Base-by-base conservation (phyloP, 1,284 basidiomycete species). In the Neonothopanus nambi region DNA sequence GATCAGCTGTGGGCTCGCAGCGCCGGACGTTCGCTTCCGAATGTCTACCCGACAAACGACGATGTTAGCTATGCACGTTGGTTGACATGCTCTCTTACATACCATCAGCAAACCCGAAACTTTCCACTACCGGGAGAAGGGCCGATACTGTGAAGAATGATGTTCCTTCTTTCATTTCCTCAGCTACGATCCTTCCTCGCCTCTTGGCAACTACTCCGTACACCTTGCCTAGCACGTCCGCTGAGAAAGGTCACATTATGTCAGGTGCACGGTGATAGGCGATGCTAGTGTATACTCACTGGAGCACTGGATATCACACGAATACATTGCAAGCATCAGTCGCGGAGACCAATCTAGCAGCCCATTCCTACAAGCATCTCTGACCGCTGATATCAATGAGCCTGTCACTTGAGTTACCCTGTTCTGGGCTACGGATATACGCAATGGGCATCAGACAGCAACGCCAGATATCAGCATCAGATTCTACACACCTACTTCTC, bases 81-180 rank as follows among this genome's bases (percentile, higher is more conserved):
- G 44, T 9, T 33, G 50, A 20, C 21, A 18, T 37, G 38, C 43
- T 12, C 20, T 35, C 15, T 11, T 23, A 48, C 70, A 37, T 60
- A 93, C 94, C 95, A 70, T 97, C 94, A 20, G 95, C 93, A 66
- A 99, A 98, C 0, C 97, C 96, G 67, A 99, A 99, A 70, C 89
- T 92, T 70, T 99, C 96, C 12, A 97, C 92, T 2, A 99, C 95
- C 2, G 97, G 96, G n/a, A 99, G 71, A 57, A 95, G 75, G 0
- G 95, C 90, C 6, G 87, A 84, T 28, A 99, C 87, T 5, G 89
- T 95, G 73, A 99, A 98, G 72, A 98, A 97, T 0, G 89, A 82
- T 0, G 95, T 98, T 0, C 97, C 95, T 67, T 99, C 95, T 68
- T 96, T 98, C 93, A 99, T 98, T 70, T 99, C 97, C 68, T 99